Base-by-base conservation (phyloP, 2,329 filamentous ascomycete genomes). In the Fusarium tanahbumbuense region DNA sequence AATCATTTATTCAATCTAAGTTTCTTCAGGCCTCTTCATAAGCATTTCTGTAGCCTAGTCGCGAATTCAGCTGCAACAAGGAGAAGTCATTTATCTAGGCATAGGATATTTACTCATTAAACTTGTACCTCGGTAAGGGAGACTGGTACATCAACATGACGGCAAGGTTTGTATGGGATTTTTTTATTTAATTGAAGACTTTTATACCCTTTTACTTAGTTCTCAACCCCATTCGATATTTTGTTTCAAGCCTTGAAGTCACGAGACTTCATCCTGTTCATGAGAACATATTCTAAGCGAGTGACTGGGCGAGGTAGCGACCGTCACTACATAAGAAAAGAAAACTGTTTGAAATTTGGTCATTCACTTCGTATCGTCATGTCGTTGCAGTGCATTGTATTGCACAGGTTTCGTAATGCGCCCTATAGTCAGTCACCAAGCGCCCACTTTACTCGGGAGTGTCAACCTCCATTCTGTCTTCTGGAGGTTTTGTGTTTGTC, bases 331-430 rank as follows among this genome's bases (percentile, higher is more conserved):
- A 49, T 56, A 56, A 68, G 54, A 59, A 68, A 73, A 42, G 63
- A 46, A 57, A 62, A 65, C 28, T 71, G 49, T 59, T 73, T 64
- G 49, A 68, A 71, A 71, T 59, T 50, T 58, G 72, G 59, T 75
- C 73, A 76, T 75, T 55, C 70, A 73, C 71, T 63, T 75, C 73
- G 71, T 75, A 68, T 75, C 70, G 60, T 76, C 74, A 50, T 76
- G 55, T 71, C 64, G 61, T 63, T 61, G 50, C 47, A 53, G 62
- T 63, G 56, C 61, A 52, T 61, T 59, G 49, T 60, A 57, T 70
- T 70, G 55, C 59, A 67, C 71, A 49, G 46, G 37, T 34, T 56
- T 75, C 67, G 56, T 67, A 61, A 71, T 57, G 59, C 60, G 60
- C 54, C 53, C 62, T 70, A 61, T 59, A 44, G 60, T 62, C 53